These are phyloP conservation scores for Spergularia azorica DNA, from an alignment of 179 eudicot genomes.

Conservation along the genomic window DNA sequence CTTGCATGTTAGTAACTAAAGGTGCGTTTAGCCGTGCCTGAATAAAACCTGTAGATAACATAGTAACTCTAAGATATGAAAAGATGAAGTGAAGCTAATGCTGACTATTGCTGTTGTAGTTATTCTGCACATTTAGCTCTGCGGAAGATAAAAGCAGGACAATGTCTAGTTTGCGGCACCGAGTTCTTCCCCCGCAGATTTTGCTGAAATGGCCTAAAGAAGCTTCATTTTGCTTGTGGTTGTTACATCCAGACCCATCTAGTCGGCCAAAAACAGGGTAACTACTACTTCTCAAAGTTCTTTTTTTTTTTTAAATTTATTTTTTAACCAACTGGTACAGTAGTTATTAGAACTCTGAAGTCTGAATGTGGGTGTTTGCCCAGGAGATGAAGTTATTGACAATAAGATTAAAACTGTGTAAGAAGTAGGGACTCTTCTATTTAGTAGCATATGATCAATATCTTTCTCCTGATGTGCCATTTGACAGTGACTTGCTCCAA, in stretches of 20 bases:
- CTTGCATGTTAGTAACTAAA: constrained; percentile 5
- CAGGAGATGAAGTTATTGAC: background rate
- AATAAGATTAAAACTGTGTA: background rate
- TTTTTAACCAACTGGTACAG: background rate
- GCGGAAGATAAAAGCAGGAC: constrained; percentile 79
- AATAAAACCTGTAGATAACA: background rate
- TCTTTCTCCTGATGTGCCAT: background rate
- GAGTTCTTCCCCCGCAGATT: constrained; percentile 94
- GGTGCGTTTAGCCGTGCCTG: background rate
- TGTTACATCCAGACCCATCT: constrained; percentile 89
- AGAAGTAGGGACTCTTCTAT: background rate
- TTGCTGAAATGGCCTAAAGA: constrained; percentile 94
- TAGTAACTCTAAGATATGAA: background rate
- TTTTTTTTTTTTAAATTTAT: background rate
- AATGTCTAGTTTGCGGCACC: constrained; percentile 90
- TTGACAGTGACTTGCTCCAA: constrained; percentile 80
- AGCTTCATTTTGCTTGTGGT: constrained; percentile 98
- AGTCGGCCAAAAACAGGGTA: constrained; percentile 89
- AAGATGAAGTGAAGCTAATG: constrained; percentile 20
- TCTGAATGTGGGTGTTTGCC: constrained; percentile 4
- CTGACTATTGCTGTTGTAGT: constrained; percentile 40
- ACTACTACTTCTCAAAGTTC: constrained; percentile 15
- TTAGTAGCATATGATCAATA: constrained; percentile 3
- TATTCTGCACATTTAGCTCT: constrained; percentile 81
- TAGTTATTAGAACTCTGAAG: background rate